Evolutionary conservation across 2,329 filamentous ascomycete species (phyloP), one percentile per base, ranked within the genome.

Genomic region (Trichoderma sp.): DNA sequence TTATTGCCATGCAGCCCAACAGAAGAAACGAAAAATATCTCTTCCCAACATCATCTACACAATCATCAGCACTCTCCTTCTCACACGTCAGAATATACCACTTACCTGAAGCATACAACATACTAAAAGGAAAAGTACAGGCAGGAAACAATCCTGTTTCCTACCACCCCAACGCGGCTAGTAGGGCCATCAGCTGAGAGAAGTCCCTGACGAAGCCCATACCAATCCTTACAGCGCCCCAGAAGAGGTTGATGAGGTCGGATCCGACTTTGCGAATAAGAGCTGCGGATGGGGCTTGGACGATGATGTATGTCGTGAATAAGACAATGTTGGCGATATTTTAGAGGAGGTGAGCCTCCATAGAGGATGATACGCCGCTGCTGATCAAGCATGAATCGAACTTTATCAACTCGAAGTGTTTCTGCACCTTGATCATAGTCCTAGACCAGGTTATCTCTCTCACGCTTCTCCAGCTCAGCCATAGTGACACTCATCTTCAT

Each of bases 81-180:
- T 30, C 28, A 9, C 6, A 30, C 7, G 10, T 9, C 28, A 30
- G 28, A 30, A 9, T 2, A 30, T 7, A 9, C 28, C 7, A 30
- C 28, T 30, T 30, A 30, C 28, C 88, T 74, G 87, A 78, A 0
- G 87, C 88, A 72, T 90, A 91, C 88, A 88, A 92, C 43, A 87
- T 90, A 66, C 85, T 88, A n/a, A 92, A 82, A 6, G 92, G 78
- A 71, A 91, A 92, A 0, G 90, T 87, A 58, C 85, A 88, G 59
- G 85, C 85, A 0, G 89, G 88, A 75, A 91, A 92, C 76, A 89
- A 91, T 0, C 89, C 86, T n/a, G 86, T 84, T 73, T 91, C 89
- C 28, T 90, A 80, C 2, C 88, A 68, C 56, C 89, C 89, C 17
- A 90, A 79, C 1, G 91, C 63, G 0, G 87, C 76, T 51, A 88